Conservation (phyloP, 2,329 filamentous ascomycete species). For the Clarireedia monteithiana region DNA sequence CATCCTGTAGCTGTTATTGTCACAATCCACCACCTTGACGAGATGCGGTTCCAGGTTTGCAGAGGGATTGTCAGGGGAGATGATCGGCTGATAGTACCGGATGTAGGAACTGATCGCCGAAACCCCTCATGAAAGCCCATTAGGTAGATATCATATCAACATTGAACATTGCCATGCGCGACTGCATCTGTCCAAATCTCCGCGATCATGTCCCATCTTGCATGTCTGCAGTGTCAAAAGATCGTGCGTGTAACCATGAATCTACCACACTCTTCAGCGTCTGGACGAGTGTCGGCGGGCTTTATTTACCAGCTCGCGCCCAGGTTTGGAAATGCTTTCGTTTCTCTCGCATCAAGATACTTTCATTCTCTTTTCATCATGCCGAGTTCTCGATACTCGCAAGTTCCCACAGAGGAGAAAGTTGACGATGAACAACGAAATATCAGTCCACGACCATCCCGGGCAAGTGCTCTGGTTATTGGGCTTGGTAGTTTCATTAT, state of each 20-base stretch:
- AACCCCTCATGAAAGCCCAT: not conserved
- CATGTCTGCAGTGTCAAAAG: not conserved
- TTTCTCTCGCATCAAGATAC: too few species aligned
- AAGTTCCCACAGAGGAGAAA: conserved; percentile 2
- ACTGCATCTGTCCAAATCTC: not conserved
- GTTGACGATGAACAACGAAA: not conserved
- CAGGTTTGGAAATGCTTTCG: not conserved
- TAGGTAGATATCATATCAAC: not conserved
- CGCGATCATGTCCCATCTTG: not conserved
- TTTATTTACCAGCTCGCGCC: too few species aligned
- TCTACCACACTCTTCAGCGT: not conserved
- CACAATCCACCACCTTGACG: not conserved
- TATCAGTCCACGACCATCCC: not conserved
- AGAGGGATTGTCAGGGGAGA: not conserved
- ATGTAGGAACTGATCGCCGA: conserved; percentile 3
- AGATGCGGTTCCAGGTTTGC: not conserved
- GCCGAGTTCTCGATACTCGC: conserved; percentile 2
- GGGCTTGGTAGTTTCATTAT: not conserved
- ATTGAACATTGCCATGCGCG: not conserved
- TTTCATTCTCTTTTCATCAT: not conserved
- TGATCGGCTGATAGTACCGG: conserved; percentile 3
- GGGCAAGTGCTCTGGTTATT: not conserved
- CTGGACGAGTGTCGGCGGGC: too few species aligned
- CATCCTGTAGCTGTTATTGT: too few species aligned
- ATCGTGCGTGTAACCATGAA: not conserved